Evolutionary conservation across 208 protist genomes (phyloP).

Genomic region (Leishmania martiniquensis): DNA sequence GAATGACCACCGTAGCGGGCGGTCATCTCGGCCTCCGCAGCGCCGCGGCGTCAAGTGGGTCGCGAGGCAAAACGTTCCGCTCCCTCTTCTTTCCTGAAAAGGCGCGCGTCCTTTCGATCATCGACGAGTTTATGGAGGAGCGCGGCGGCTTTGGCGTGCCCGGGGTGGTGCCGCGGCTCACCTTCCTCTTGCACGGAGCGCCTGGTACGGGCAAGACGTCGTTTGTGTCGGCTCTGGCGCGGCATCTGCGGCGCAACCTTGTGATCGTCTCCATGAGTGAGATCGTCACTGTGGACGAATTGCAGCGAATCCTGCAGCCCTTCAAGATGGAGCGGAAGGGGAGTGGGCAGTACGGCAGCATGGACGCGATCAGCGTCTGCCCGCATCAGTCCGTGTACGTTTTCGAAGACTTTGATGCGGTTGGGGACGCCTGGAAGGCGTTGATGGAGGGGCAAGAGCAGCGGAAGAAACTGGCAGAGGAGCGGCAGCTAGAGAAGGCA

Average conservation of each 20-base stretch:
- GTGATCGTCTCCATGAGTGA: conserved; percentile 70
- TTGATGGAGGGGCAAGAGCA: conserved; percentile 13
- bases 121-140: conserved; percentile 70
- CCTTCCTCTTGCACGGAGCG: conserved; percentile 88
- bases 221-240: conserved; percentile 86
- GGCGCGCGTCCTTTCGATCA: conserved; percentile 50
- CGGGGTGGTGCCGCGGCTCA: conserved; percentile 67
- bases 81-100: conserved; percentile 89
- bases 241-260: conserved; percentile 68
- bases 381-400: conserved; percentile 72
- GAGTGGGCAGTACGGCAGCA: conserved; percentile 20
- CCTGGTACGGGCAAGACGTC: conserved; percentile 95
- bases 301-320: conserved; percentile 62
- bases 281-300: conserved; percentile 68
- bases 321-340: conserved; percentile 25
- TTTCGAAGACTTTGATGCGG: conserved; percentile 86
- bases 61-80: conserved; percentile 57
- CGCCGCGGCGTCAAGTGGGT: background rate
- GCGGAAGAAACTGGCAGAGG: conserved; percentile 4
- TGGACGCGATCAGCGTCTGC: conserved; percentile 20
- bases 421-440: conserved; percentile 32
- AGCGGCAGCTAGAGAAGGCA: background rate
- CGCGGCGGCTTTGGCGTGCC: conserved; percentile 72
- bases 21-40: conserved; percentile 15
- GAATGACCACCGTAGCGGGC: conserved; percentile 9